Evolutionary conservation across 1,284 basidiomycete genomes (phyloP).

Genomic region (Leccinum variabile): DNA sequence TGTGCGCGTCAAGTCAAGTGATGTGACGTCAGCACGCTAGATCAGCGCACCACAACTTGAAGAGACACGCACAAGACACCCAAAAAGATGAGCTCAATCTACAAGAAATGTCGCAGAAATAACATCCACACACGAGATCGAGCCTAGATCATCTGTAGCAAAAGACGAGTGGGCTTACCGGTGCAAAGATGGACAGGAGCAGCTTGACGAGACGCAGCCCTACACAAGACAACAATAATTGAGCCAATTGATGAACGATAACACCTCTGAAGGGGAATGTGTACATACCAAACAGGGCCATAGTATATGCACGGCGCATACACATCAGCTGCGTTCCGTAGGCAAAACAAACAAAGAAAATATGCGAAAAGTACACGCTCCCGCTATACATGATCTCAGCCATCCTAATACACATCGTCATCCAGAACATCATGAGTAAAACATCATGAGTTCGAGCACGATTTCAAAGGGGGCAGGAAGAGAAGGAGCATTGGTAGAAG

Average conservation of each 20-base stretch:
- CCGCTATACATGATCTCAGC: slow-evolving; percentile 36
- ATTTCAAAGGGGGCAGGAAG: slow-evolving; percentile 17
- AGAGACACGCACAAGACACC: slow-evolving; percentile 30
- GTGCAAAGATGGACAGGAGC: slow-evolving; percentile 26
- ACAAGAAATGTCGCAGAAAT: background rate
- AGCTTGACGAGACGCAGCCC: slow-evolving; percentile 35
- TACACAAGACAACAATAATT: slow-evolving; percentile 5
- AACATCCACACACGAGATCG: background rate
- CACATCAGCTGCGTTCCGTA: background rate
- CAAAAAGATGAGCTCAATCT: slow-evolving; percentile 31
- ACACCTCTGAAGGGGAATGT: background rate
- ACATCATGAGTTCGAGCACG: slow-evolving; percentile 37
- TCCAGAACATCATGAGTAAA: slow-evolving; percentile 40
- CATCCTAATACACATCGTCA: slow-evolving; percentile 38
- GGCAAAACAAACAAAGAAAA: slow-evolving; percentile 1
- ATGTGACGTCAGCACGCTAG: too few species aligned
- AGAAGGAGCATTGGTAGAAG: background rate
- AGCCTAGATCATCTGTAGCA: background rate
- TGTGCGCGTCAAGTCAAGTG: too few species aligned
- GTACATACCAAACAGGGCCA: slow-evolving; percentile 29
- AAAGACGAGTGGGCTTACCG: slow-evolving; percentile 25
- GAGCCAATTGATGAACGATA: background rate
- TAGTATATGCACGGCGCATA: background rate
- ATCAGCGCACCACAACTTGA: background rate
- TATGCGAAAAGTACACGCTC: slow-evolving; percentile 39